Base-by-base conservation (phyloP, 192 early-diverging fungal species). In the Linnemannia zychae region DNA sequence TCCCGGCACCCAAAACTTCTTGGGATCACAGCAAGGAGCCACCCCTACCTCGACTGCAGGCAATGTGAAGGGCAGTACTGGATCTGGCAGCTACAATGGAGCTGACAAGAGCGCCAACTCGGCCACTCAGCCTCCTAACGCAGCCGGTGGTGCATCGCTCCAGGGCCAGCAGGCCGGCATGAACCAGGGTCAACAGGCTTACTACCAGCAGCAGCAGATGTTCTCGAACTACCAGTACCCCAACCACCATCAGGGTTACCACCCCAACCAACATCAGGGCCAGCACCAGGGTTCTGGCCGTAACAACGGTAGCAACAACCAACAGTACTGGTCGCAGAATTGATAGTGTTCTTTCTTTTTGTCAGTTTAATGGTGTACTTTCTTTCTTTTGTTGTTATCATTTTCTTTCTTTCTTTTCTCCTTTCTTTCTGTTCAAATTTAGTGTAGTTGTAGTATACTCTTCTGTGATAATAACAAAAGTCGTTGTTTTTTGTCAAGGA, bases 181-280 rank as follows among this genome's bases (percentile, higher is more conserved):
- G 4, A 75, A 79, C 67, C 83, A 81, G 52, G 76, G 73, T 24
- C 74, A 70, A 22, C 87, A 86, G 50, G 73, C 67, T 5, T 75
- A 67, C 33, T 80, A 80, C 48, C 81, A 78, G 40, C 84, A 89
- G 34, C 80, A 88, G 53, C 88, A 88, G 52, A 90, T 90, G 86
- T 89, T 90, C 79, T 90, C 89, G 37, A 87, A 71, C 75, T 87
- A 90, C 68, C 89, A 90, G 78, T 88, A 90, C 44, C 87, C 81
- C n/a, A 88, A 79, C 76, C 88, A 88, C n/a, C 84, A 88, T 40
- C 88, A 88, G 38, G 80, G 72, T 9, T 83, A 82, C 31, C 84
- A 83, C 36, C 84, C 79, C 34, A 80, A 66, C 52, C 88, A 87
- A 31, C 80, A 81, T 36, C 81, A 82, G 71, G 81, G 81, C 2